These are phyloP conservation scores for Echium plantagineum DNA, from an alignment of 257 asterid genomes.

Conservation along the genomic window DNA sequence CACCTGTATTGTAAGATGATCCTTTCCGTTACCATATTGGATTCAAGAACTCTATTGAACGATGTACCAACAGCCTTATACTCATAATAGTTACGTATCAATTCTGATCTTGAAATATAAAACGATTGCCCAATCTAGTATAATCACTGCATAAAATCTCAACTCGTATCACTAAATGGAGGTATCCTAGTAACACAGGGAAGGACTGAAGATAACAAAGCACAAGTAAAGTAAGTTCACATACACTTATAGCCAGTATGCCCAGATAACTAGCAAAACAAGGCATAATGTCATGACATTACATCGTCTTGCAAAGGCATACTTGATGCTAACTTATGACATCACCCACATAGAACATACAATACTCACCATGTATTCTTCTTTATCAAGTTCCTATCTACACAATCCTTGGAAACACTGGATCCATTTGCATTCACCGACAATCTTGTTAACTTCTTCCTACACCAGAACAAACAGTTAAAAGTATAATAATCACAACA, in stretches of 20 bases:
- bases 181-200: too few relatives aligned
- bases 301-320: not conserved
- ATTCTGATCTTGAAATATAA: too few relatives aligned
- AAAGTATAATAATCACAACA: slow-evolving; percentile 2
- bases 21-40: not conserved
- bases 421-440: slow-evolving; percentile 92
- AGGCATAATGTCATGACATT: too few relatives aligned
- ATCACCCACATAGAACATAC: not conserved
- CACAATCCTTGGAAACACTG: slow-evolving; percentile 53
- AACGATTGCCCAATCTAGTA: too few relatives aligned
- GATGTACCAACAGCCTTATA: not conserved
- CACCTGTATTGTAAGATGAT: not conserved
- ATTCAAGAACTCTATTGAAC: not conserved
- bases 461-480: slow-evolving; percentile 22
- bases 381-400: slow-evolving; percentile 67
- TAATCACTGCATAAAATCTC: too few relatives aligned
- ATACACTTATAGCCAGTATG: too few relatives aligned
- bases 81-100: not conserved
- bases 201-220: too few relatives aligned
- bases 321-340: not conserved
- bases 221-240: too few relatives aligned
- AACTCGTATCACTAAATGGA: too few relatives aligned
- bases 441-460: slow-evolving; percentile 66
- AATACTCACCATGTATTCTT: slow-evolving; percentile 61
- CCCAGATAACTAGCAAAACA: too few relatives aligned